Conservation (phyloP, 208 protist genomes). For the Zelonia costaricensis region DNA sequence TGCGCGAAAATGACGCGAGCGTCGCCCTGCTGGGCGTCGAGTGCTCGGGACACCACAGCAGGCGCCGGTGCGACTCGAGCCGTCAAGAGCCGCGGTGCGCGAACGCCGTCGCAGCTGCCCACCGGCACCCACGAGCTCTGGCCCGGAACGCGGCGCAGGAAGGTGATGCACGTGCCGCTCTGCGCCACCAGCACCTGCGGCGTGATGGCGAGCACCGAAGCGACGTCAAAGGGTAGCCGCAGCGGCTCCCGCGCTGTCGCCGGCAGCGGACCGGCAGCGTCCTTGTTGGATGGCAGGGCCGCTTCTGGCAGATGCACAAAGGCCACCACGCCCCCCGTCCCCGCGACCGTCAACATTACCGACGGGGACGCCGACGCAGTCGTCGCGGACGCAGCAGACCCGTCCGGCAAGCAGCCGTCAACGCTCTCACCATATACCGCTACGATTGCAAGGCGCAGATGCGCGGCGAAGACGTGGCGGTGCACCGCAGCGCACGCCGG, state of each 20-base stretch:
- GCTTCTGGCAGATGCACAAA: constrained; percentile 11
- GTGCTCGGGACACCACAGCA: background rate
- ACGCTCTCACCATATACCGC: constrained; percentile 20
- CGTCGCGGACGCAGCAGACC: background rate
- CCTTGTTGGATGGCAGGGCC: background rate
- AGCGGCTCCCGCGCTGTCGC: constrained; percentile 23
- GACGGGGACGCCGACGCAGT: background rate
- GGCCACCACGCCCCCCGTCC: constrained; percentile 17
- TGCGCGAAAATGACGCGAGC: too few relatives aligned
- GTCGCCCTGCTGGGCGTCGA: too few relatives aligned
- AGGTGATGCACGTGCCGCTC: constrained; percentile 50
- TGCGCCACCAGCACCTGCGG: constrained; percentile 34
- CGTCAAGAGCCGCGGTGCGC: constrained; percentile 59
- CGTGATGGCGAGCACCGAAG: constrained; percentile 39
- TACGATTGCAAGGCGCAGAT: constrained; percentile 17
- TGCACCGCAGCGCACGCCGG: constrained; percentile 1
- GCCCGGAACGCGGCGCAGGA: constrained; percentile 28
- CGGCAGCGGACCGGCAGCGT: background rate
- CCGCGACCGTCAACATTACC: constrained; percentile 13
- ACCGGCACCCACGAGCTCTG: constrained; percentile 39
- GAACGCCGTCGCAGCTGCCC: constrained; percentile 41
- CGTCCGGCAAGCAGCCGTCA: too few relatives aligned
- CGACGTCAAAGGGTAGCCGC: constrained; percentile 52
- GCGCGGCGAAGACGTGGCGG: constrained; percentile 24
- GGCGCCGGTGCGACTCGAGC: constrained; percentile 1